Conservation (phyloP, 495 filamentous ascomycete genomes). For the Tuber umbilicatum region DNA sequence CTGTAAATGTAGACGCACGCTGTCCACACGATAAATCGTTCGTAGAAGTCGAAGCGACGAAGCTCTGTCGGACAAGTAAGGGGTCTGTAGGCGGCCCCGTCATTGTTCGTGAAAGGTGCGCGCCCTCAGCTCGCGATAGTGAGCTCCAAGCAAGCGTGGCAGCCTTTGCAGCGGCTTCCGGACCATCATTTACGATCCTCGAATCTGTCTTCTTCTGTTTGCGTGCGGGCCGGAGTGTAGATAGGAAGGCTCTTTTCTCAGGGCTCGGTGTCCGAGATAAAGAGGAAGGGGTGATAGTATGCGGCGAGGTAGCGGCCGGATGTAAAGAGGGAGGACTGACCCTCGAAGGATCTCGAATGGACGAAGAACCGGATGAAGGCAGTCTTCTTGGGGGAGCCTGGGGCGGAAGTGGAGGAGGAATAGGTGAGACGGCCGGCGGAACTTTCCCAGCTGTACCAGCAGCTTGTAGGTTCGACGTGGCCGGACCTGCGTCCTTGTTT, state of each 20-base stretch:
- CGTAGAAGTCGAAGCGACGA: slow-evolving; percentile 11
- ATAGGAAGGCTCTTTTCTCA: slow-evolving; percentile 75
- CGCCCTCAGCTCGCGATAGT: slow-evolving; percentile 44
- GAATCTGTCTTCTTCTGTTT: slow-evolving; percentile 33
- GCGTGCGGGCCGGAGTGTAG: slow-evolving; percentile 60
- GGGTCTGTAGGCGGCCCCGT: slow-evolving; percentile 19
- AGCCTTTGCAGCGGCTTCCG: slow-evolving; percentile 68
- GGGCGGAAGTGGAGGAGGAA: slow-evolving; percentile 57
- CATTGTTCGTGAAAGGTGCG: slow-evolving; percentile 23
- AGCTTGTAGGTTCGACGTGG: background rate
- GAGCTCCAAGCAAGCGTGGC: slow-evolving; percentile 79
- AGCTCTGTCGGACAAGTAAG: slow-evolving; percentile 29
- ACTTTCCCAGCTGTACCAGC: background rate
- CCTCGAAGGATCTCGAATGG: background rate
- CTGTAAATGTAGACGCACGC: background rate
- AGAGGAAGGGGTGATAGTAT: slow-evolving; percentile 30
- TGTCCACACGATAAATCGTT: slow-evolving; percentile 7
- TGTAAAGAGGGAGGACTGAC: background rate
- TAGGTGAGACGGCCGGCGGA: slow-evolving; percentile 12
- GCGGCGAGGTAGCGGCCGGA: slow-evolving; percentile 12
- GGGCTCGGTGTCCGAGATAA: slow-evolving; percentile 67
- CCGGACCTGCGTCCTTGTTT: slow-evolving; percentile 6
- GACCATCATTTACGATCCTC: slow-evolving; percentile 40
- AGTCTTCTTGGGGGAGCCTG: slow-evolving; percentile 45
- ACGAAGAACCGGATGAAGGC: background rate